These are phyloP conservation scores for Daldinia eschscholtzii DNA, from an alignment of 2,329 filamentous ascomycete species.

Conservation along the genomic window DNA sequence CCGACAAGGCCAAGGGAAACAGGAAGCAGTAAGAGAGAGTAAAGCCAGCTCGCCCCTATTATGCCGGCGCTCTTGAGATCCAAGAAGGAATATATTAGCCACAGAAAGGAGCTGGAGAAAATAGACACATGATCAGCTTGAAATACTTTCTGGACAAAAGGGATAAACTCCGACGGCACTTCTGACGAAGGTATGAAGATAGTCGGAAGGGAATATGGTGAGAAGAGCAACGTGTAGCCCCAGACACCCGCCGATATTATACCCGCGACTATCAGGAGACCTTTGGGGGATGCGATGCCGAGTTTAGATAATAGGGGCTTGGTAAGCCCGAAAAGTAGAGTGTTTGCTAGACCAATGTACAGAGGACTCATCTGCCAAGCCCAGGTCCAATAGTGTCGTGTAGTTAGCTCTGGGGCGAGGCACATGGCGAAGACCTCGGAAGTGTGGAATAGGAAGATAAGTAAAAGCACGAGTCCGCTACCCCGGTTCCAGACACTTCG, in stretches of 20 bases:
- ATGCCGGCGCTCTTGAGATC: slow-evolving; percentile 29
- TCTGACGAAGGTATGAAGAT: slow-evolving; percentile 35
- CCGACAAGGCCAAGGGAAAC: slow-evolving; percentile 15
- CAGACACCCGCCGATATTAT: slow-evolving; percentile 32
- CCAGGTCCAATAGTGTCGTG: slow-evolving; percentile 47
- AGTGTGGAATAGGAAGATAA: slow-evolving; percentile 44
- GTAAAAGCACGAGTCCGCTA: slow-evolving; percentile 24
- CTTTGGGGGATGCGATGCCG: slow-evolving; percentile 12
- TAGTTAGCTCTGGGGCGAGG: slow-evolving; percentile 35
- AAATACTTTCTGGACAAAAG: slow-evolving; percentile 27
- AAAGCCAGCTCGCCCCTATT: slow-evolving; percentile 21
- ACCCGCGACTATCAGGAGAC: slow-evolving; percentile 22
- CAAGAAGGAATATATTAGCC: slow-evolving; percentile 38
- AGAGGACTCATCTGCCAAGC: slow-evolving; percentile 47
- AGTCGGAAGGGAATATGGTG: slow-evolving; percentile 30
- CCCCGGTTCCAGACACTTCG: slow-evolving; percentile 16
- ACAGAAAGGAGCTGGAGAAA: slow-evolving; percentile 33
- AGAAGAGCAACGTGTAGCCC: slow-evolving; percentile 28
- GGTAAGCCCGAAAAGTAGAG: slow-evolving; percentile 16
- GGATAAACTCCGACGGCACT: slow-evolving; percentile 26
- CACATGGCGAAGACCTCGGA: slow-evolving; percentile 41
- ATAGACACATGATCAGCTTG: slow-evolving; percentile 32
- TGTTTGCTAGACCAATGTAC: slow-evolving; percentile 44
- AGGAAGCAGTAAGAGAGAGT: slow-evolving; percentile 20
- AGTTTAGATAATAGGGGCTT: slow-evolving; percentile 16